phyloP scores from a whole-genome alignment of 1,139 yeast species.

The Lipomyces yarrowii region DNA sequence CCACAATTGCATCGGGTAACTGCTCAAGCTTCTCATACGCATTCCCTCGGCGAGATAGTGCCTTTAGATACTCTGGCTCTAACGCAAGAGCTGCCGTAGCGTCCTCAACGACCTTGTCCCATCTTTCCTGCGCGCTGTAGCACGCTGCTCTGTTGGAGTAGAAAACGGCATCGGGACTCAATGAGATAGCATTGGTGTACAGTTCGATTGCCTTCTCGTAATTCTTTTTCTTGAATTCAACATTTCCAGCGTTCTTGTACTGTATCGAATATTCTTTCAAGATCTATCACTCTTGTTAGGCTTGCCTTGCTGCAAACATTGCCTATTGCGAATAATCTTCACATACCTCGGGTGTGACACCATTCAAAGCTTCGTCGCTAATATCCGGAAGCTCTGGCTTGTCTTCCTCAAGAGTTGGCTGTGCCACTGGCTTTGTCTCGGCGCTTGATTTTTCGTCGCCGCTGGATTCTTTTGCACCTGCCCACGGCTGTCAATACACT shows the following conservation, averaged over 20 bases:
- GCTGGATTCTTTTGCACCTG: constrained; percentile 20
- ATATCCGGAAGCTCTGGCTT: constrained; percentile 18
- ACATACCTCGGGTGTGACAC: constrained; percentile 22
- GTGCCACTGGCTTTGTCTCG: constrained; percentile 7
- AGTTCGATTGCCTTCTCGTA: constrained; percentile 72
- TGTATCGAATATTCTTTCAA: constrained; percentile 72
- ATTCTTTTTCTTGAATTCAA: constrained; percentile 68
- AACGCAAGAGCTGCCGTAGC: constrained; percentile 82
- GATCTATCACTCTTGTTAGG: constrained; percentile 41
- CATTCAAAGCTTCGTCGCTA: constrained; percentile 15
- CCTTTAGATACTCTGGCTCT: constrained; percentile 89
- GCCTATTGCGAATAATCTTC: neutral
- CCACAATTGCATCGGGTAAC: constrained; percentile 86
- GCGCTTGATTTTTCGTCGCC: neutral
- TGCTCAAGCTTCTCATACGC: constrained; percentile 82
- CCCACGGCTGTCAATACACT: constrained; percentile 4
- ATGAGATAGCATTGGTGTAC: constrained; percentile 74
- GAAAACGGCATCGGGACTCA: constrained; percentile 79
- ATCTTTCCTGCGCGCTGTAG: constrained; percentile 77
- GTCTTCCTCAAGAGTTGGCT: neutral
- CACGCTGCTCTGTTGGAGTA: constrained; percentile 95
- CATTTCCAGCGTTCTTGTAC: constrained; percentile 89
- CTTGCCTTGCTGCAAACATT: too few relatives aligned
- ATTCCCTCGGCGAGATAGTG: constrained; percentile 67
- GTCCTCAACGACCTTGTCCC: constrained; percentile 82